Percentiles rank a stretch among this genome's conserved stretches.
These are phyloP conservation scores for Fusarium sambucinum DNA, from an alignment of 2,329 filamentous ascomycete species.

Conservation along the genomic window DNA sequence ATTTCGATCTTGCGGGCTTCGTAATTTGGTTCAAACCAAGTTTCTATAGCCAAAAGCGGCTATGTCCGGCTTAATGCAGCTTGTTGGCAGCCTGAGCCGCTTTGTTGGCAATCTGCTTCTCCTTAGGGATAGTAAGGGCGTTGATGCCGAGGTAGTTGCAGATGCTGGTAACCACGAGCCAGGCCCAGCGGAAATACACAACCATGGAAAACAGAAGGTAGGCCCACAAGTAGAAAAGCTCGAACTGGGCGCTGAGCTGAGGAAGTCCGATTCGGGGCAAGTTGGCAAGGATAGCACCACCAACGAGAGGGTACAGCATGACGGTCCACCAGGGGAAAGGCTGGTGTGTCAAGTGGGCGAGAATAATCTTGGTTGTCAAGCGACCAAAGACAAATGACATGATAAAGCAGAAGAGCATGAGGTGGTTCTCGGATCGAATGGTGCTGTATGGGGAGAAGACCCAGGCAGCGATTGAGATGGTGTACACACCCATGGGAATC, in stretches of 20 bases:
- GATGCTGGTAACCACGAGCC: conserved; percentile 89
- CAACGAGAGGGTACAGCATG: conserved; percentile 86
- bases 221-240: conserved; percentile 83
- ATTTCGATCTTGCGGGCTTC: conserved; percentile 13
- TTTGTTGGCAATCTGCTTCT: conserved; percentile 69
- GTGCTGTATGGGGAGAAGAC: conserved; percentile 89
- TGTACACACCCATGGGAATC: conserved; percentile 90
- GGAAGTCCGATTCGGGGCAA: conserved; percentile 81
- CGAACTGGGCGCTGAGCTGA: conserved; percentile 72
- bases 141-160: conserved; percentile 94
- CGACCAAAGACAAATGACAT: conserved; percentile 98
- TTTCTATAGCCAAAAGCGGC: not conserved
- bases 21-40: not conserved
- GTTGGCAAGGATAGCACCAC: conserved; percentile 86
- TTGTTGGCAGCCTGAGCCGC: conserved; percentile 56
- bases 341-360: conserved; percentile 92
- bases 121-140: conserved; percentile 84
- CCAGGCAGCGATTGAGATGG: conserved; percentile 81
- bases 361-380: conserved; percentile 99
- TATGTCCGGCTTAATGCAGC: conserved; percentile 46
- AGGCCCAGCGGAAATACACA: conserved; percentile 95
- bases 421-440: conserved; percentile 83
- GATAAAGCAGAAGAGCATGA: conserved; percentile 91
- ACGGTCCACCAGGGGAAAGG: conserved; percentile 98
- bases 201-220: conserved; percentile 86